Percentiles rank a stretch among this genome's conserved stretches.
Evolutionary conservation across 805 yeast species (phyloP).

Genomic region (Candida montana): DNA sequence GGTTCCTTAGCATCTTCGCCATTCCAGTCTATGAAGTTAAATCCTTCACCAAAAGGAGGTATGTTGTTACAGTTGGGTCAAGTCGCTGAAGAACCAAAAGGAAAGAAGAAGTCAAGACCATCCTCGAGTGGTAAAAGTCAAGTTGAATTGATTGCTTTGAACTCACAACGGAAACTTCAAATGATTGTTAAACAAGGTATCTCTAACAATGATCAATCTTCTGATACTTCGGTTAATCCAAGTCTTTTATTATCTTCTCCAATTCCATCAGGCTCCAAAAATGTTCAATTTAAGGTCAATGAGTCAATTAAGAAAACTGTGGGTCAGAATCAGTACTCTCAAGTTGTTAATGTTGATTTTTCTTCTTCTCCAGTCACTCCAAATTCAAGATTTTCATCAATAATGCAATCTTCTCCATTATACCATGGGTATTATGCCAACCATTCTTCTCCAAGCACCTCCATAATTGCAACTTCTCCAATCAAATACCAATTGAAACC

Average conservation of each 20-base stretch:
- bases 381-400: constrained; percentile 24
- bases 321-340: not conserved
- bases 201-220: not conserved
- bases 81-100: not conserved
- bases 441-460: constrained; percentile 20
- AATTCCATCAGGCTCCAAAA: constrained; percentile 13
- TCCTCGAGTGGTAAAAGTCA: not conserved
- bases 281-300: not conserved
- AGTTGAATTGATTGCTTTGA: constrained; percentile 2
- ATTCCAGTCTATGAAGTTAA: constrained; percentile 8
- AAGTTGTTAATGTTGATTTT: not conserved
- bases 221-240: constrained; percentile 20
- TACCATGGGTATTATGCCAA: constrained; percentile 25
- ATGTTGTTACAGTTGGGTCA: constrained; percentile 16
- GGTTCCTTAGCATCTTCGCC: constrained; percentile 12
- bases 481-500: constrained; percentile 23
- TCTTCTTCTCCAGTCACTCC: constrained; percentile 25
- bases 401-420: constrained; percentile 26
- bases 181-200: constrained; percentile 10
- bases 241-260: constrained; percentile 25
- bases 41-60: constrained; percentile 26
- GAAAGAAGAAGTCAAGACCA: not conserved
- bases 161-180: constrained; percentile 22
- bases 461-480: constrained; percentile 19
- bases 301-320: constrained; percentile 3